A percentile compares a stretch with the other conserved stretches of the same genome.
phyloP scores from a whole-genome alignment of 164 flowering plant genomes.

The Magnolia kwangsiensis region DNA sequence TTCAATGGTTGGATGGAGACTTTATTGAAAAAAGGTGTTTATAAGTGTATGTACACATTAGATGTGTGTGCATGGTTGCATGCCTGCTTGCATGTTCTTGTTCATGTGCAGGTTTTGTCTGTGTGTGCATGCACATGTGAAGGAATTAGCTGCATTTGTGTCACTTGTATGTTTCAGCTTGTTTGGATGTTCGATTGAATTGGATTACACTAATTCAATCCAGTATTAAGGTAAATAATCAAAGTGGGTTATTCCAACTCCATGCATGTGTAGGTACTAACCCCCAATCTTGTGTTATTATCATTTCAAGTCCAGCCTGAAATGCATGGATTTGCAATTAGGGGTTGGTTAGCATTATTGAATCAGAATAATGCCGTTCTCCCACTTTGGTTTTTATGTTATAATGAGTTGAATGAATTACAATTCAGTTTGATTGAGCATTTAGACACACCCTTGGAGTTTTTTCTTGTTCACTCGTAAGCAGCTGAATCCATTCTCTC shows the following conservation, averaged over 20 bases:
- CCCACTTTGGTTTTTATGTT: neutral
- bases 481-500: conserved; percentile 16
- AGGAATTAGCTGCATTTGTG: neutral
- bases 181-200: neutral
- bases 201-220: neutral
- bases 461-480: neutral
- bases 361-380: neutral
- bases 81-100: neutral
- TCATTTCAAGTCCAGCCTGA: neutral
- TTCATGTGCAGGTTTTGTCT: neutral
- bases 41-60: neutral
- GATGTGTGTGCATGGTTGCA: neutral
- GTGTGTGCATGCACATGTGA: neutral
- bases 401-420: neutral
- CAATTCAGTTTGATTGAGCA: neutral
- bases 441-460: neutral
- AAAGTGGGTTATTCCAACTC: neutral
- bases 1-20: neutral
- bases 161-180: neutral
- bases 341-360: neutral
- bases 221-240: neutral
- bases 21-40: too few species aligned
- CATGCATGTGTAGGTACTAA: too few species aligned
- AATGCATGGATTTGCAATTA: neutral
- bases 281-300: too few species aligned